phyloP scores from a whole-genome alignment of 225 moss, liverwort and hornwort genomes.

The Asterella californica region DNA sequence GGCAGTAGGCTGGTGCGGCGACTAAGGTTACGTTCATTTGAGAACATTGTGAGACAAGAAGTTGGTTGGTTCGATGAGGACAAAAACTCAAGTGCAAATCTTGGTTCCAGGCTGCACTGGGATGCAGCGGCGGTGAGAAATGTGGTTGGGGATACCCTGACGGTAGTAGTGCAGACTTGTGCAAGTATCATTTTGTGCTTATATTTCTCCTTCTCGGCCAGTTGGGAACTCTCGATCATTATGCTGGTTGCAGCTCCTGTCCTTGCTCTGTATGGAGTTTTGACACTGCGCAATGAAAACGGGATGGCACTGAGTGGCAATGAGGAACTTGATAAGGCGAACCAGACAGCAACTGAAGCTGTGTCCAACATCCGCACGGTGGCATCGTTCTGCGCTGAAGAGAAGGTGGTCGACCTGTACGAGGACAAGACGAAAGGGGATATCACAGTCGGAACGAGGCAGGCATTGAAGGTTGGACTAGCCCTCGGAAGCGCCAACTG shows the following conservation, averaged over 20 bases:
- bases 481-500: slow-evolving; percentile 29
- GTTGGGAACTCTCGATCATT: slow-evolving; percentile 73
- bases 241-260: slow-evolving; percentile 70
- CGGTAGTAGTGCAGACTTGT: slow-evolving; percentile 55
- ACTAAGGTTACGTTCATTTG: slow-evolving; percentile 60
- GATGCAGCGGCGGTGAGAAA: slow-evolving; percentile 79
- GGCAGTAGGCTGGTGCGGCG: slow-evolving; percentile 70
- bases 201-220: slow-evolving; percentile 61
- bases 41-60: slow-evolving; percentile 67
- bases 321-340: neutral
- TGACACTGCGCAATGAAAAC: neutral
- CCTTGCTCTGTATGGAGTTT: slow-evolving; percentile 50
- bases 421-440: slow-evolving; percentile 25
- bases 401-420: slow-evolving; percentile 30
- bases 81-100: slow-evolving; percentile 65
- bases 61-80: slow-evolving; percentile 81
- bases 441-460: slow-evolving; percentile 20
- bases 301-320: neutral
- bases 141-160: slow-evolving; percentile 69
- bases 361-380: slow-evolving; percentile 47
- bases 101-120: slow-evolving; percentile 68
- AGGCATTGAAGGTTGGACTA: slow-evolving; percentile 26
- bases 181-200: slow-evolving; percentile 56
- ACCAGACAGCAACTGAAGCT: slow-evolving; percentile 39
- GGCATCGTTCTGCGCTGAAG: slow-evolving; percentile 44